Evolutionary conservation across 192 early-diverging fungal genomes (phyloP).

Genomic region (Chytriomyces confervae): DNA sequence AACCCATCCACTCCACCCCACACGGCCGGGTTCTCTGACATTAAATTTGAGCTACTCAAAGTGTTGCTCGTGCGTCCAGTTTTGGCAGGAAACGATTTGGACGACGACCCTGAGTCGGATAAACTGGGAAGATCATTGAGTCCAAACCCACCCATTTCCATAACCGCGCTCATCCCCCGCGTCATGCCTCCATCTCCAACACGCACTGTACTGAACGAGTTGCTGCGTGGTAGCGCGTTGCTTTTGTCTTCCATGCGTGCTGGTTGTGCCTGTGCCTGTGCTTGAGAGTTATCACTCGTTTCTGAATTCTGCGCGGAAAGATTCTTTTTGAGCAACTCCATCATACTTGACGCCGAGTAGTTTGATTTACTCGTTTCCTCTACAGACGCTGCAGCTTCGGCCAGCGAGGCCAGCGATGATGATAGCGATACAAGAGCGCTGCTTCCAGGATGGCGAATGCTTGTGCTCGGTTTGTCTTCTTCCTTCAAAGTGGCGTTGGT

Average conservation of each 20-base stretch:
- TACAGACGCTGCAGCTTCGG: conserved; percentile 24
- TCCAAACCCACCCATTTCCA: conserved; percentile 31
- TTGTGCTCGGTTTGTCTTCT: background rate
- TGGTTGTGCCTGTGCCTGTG: background rate
- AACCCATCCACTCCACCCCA: conserved; percentile 25
- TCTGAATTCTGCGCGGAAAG: background rate
- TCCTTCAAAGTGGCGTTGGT: background rate
- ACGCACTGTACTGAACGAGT: conserved; percentile 19
- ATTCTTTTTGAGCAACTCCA: background rate
- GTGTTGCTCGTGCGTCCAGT: background rate
- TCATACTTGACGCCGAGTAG: background rate
- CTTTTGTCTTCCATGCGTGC: too few relatives aligned
- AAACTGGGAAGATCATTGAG: background rate
- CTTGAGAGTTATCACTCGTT: background rate
- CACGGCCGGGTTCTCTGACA: background rate
- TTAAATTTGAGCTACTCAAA: background rate
- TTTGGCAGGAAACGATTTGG: background rate
- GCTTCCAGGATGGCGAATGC: background rate
- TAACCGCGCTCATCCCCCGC: conserved; percentile 20
- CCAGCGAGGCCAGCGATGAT: conserved; percentile 18
- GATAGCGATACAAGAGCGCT: conserved; percentile 12
- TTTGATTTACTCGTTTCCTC: conserved; percentile 1
- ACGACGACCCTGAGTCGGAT: too few relatives aligned
- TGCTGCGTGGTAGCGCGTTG: background rate
- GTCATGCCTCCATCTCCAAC: conserved; percentile 26